These are phyloP conservation scores for Yarrowia bubula DNA, from an alignment of 805 yeast genomes.

Conservation along the genomic window DNA sequence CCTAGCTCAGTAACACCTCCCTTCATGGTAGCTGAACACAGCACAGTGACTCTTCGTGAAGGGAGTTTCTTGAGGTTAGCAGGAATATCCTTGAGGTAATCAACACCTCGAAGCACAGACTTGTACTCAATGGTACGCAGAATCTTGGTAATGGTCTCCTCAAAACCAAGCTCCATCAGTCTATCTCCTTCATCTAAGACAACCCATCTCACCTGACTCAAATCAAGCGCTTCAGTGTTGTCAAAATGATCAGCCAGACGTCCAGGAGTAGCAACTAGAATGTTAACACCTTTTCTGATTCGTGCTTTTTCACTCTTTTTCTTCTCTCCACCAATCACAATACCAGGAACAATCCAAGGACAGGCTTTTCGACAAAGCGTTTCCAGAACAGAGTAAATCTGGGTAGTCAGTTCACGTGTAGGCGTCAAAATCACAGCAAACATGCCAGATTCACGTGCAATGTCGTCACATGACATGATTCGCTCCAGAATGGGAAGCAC, in stretches of 20 bases:
- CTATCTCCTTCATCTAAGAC: conserved; percentile 96
- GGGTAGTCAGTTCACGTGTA: conserved; percentile 91
- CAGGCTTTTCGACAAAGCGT: conserved; percentile 59
- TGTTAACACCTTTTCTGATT: conserved; percentile 90
- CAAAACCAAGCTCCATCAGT: conserved; percentile 93
- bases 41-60: conserved; percentile 62
- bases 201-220: conserved; percentile 77
- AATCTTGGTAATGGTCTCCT: conserved; percentile 82
- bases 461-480: conserved; percentile 54
- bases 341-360: conserved; percentile 89
- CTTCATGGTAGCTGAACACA: conserved; percentile 94
- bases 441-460: conserved; percentile 69
- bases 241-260: conserved; percentile 92
- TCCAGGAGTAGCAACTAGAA: conserved; percentile 97
- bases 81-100: conserved; percentile 34
- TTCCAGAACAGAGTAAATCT: conserved; percentile 79
- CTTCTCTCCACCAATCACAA: conserved; percentile 97
- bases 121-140: conserved; percentile 54
- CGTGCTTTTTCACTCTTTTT: conserved; percentile 96
- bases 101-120: conserved; percentile 43
- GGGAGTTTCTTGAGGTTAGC: conserved; percentile 60
- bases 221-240: conserved; percentile 72
- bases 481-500: conserved; percentile 76
- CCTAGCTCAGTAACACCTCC: conserved; percentile 78
- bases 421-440: conserved; percentile 90